A percentile compares a stretch with the other conserved stretches of the same genome.
Conservation (phyloP, 345 rosid species). For the Ricinus communis region DNA sequence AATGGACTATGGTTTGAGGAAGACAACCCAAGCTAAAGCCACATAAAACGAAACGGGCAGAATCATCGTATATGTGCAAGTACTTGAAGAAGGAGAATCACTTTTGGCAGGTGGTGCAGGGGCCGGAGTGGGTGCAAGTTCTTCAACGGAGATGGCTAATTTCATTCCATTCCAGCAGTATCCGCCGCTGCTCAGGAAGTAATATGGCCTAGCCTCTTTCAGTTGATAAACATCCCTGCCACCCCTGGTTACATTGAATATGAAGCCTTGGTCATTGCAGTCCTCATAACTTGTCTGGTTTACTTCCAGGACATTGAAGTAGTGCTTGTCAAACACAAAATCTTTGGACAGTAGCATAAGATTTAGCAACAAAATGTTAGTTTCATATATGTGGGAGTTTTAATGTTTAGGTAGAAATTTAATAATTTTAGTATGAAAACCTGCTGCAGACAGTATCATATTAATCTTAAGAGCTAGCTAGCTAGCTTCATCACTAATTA, state of each 20-base stretch:
- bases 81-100: slow-evolving; percentile 5
- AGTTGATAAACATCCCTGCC: slow-evolving; percentile 68
- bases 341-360: no score
- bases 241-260: slow-evolving; percentile 53
- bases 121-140: slow-evolving; percentile 11
- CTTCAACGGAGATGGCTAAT: slow-evolving; percentile 34
- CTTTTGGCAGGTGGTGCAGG: slow-evolving; percentile 21
- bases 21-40: background rate
- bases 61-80: background rate
- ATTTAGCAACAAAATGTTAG: no score
- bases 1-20: background rate
- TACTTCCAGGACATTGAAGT: slow-evolving; percentile 53
- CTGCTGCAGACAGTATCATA: no score
- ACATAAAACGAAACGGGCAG: background rate
- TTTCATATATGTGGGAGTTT: no score
- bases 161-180: slow-evolving; percentile 63
- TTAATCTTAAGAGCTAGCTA: no score
- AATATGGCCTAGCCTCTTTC: slow-evolving; percentile 43
- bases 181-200: slow-evolving; percentile 61
- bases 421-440: no score
- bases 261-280: slow-evolving; percentile 47
- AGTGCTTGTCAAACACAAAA: slow-evolving; percentile 29
- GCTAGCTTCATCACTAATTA: no score
- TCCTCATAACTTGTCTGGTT: slow-evolving; percentile 54
- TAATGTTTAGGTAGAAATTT: no score